Evolutionary conservation across 345 rosid genomes (phyloP), one percentile per base, ranked within the genome.

Genomic region (Heritiera littoralis): DNA sequence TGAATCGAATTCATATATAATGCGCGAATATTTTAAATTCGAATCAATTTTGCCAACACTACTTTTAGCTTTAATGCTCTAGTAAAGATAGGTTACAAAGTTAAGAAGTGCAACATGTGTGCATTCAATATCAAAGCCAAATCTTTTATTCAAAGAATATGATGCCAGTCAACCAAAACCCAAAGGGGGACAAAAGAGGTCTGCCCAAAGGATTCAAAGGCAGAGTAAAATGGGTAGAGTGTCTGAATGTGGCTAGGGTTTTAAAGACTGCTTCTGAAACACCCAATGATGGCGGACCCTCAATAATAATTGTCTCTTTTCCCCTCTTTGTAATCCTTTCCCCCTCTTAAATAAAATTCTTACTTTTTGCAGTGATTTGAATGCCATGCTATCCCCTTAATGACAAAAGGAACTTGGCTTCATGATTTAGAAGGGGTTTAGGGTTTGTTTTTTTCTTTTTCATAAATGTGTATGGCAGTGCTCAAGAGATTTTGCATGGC

Each of bases 241-340:
- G 18, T 54, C 8, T 54, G 59, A 66, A 40, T 66, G 23, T 66
- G 49, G 38, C 58, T 48, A 76, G 49, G 51, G 79, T 64, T 76
- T 64, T 76, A 28, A 64, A 46, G 59, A 49, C 71, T 64, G 70
- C 49, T 76, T 72, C 79, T 76, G 79, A 76, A 35, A 30, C 72
- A 46, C 11, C 61, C 72, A 76, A 76, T 76, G 70, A 76, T 76
- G 79, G 70, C 72, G 49, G 64, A 59, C 3, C 54, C 66, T 66
- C 67, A 46, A 58, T 74, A 74, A 76, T 63, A 46, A 76, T 76
- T 60, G 78, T 23, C 56, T 45, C 77, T 74, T 1, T 15, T 5
- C 23, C 59, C 2, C 38, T 35, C 60, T 13, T 30, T 30, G 9
- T 30, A 30, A 51, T 72, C 58, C 20, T 20, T 56, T 18, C 14